Evolutionary conservation across 164 flowering plant species (phyloP), one percentile per base, ranked within the genome.

Genomic region (Umbellularia californica): DNA sequence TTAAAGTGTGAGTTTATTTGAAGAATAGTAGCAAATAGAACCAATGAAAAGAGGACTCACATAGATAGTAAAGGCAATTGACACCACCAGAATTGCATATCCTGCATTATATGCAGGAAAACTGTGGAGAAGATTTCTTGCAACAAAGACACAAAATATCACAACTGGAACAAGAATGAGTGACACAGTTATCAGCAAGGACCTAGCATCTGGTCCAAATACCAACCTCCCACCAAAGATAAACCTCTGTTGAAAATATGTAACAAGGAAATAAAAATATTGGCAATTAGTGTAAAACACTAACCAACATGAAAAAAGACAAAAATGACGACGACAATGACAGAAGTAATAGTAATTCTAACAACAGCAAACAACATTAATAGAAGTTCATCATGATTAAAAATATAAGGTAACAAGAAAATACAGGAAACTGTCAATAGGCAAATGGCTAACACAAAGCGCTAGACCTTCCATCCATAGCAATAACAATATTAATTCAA

Each of bases 161-260:
- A 83, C 72, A 69, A 85, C 81, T 50, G 97, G 98, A 74, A 83
- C 90, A 70, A 85, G 77, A 72, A 95, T 89, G 81, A 95, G 87
- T 82, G 88, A 77, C 70, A 95, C 66, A 13, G 97, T 93, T 79
- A 85, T 87, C 79, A 90, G 73, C 74, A 95, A 77, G 24, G 97
- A 90, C 79, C 78, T 84, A 65, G 92, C 96, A 88, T 95, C 97
- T 35, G 99, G 99, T 69, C 99, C 99, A 84, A 95, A 90, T 76
- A 95, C 87, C 83, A 95, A 77, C 84, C 97, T 85, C 83, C 97
- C 98, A 65, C 89, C 88, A 69, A 92, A 81, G 41, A 91, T 69
- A 76, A 94, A 94, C 66, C 81, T 89, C 98, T 94, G 95, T 84
- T 87, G n/a, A 58, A 76, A 76, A 70, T 65, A 68, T 14, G 35